These are phyloP conservation scores for Penicillium soppii DNA, from an alignment of 495 filamentous ascomycete genomes.

Conservation along the genomic window DNA sequence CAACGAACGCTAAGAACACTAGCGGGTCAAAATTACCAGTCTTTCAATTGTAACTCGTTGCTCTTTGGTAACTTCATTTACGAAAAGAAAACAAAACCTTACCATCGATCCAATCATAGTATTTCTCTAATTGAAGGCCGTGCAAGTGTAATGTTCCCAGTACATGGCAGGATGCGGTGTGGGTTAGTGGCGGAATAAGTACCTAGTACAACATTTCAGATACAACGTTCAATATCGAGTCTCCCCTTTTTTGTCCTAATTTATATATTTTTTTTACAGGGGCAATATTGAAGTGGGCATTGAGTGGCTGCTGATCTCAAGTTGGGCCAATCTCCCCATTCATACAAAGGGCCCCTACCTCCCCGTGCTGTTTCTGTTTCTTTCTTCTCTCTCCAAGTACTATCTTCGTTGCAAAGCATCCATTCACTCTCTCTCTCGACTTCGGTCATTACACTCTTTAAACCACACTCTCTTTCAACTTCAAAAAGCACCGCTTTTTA, in stretches of 20 bases:
- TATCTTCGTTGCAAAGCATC: slow-evolving; percentile 37
- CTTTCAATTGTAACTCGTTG: too few species aligned
- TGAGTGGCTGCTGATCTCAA: slow-evolving; percentile 30
- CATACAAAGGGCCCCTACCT: slow-evolving; percentile 43
- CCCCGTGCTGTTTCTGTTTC: slow-evolving; percentile 23
- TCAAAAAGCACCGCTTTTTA: slow-evolving; percentile 25
- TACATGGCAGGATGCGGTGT: slow-evolving; percentile 8
- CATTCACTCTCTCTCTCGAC: slow-evolving; percentile 46
- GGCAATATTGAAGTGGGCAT: not conserved
- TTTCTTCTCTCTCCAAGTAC: slow-evolving; percentile 41
- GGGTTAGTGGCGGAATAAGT: slow-evolving; percentile 1
- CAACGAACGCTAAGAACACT: slow-evolving; percentile 6
- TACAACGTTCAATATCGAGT: not conserved
- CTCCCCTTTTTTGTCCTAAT: slow-evolving; percentile 21
- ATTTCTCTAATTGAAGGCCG: not conserved
- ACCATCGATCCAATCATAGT: slow-evolving; percentile 1
- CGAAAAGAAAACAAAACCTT: not conserved
- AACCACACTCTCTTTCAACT: slow-evolving; percentile 44
- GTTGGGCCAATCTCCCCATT: slow-evolving; percentile 43
- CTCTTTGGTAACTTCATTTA: not conserved
- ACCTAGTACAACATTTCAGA: slow-evolving; percentile 3
- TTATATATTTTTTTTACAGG: slow-evolving; percentile 5
- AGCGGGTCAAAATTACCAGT: slow-evolving; percentile 12
- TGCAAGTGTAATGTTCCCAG: not conserved
- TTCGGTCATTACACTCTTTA: slow-evolving; percentile 60